A percentile compares a stretch with the other conserved stretches of the same genome.
These are phyloP conservation scores for Croton setiger DNA, from an alignment of 441 rosid genomes.

Conservation along the genomic window DNA sequence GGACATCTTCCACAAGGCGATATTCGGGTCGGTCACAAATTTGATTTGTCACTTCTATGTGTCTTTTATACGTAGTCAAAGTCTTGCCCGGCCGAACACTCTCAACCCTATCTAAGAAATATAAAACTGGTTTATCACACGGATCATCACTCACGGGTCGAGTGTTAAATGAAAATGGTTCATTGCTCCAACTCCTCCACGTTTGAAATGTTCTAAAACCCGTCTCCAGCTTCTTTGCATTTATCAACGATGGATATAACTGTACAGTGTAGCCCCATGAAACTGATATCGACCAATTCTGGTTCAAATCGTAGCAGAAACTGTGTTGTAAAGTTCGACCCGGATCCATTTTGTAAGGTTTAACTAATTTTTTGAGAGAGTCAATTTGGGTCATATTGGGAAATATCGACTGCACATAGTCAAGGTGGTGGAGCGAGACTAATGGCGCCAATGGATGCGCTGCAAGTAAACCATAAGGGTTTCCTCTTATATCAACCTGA, in stretches of 20 bases:
- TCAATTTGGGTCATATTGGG: slow-evolving; percentile 44
- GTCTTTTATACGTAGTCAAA: slow-evolving; percentile 48
- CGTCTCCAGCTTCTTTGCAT: slow-evolving; percentile 52
- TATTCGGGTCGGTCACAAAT: slow-evolving; percentile 35
- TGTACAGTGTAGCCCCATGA: slow-evolving; percentile 87
- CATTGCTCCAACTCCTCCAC: slow-evolving; percentile 58
- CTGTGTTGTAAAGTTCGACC: slow-evolving; percentile 64
- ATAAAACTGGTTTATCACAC: slow-evolving; percentile 54
- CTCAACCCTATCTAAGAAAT: slow-evolving; percentile 47
- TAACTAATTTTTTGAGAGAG: slow-evolving; percentile 43
- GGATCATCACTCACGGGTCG: slow-evolving; percentile 47
- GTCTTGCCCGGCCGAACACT: slow-evolving; percentile 29
- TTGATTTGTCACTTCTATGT: slow-evolving; percentile 23
- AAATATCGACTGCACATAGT: slow-evolving; percentile 53
- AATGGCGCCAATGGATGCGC: slow-evolving; percentile 81
- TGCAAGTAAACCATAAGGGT: slow-evolving; percentile 68
- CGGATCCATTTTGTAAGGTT: slow-evolving; percentile 52
- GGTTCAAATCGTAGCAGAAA: slow-evolving; percentile 55
- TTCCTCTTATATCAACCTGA: slow-evolving; percentile 73
- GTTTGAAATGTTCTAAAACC: slow-evolving; percentile 58
- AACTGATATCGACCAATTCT: slow-evolving; percentile 68
- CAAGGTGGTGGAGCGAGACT: slow-evolving; percentile 81
- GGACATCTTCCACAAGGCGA: slow-evolving; percentile 30
- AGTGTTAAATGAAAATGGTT: slow-evolving; percentile 66
- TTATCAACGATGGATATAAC: slow-evolving; percentile 45